Percentiles rank a stretch among this genome's conserved stretches.
Conservation (phyloP, 75 land plant species). For the Cunninghamia lanceolata region DNA sequence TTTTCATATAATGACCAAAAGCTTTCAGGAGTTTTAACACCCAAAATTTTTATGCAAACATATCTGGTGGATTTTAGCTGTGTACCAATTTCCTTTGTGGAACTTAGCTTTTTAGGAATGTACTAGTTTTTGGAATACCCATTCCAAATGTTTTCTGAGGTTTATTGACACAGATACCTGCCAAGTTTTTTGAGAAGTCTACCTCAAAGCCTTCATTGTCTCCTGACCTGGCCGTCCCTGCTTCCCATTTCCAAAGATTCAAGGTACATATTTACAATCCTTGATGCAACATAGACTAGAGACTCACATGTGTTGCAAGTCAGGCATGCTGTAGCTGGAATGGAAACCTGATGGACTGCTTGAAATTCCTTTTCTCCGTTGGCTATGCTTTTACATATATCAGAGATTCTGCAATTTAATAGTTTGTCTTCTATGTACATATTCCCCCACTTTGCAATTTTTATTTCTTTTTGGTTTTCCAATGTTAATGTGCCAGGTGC, state of each 20-base stretch:
- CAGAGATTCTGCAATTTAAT: neutral
- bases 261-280: neutral
- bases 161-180: neutral
- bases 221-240: neutral
- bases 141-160: neutral
- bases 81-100: neutral
- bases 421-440: neutral
- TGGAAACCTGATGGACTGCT: neutral
- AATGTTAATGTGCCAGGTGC: conserved; percentile 50
- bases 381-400: neutral
- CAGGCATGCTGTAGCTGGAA: neutral
- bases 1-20: neutral
- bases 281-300: too few species aligned
- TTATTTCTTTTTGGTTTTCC: neutral
- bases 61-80: neutral
- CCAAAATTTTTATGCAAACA: neutral
- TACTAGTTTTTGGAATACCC: neutral
- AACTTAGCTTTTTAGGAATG: neutral
- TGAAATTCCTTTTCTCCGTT: neutral
- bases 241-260: neutral
- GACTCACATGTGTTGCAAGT: neutral
- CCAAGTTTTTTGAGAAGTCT: neutral
- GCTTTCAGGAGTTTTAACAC: neutral
- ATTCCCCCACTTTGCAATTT: neutral
- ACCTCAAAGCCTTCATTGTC: neutral